phyloP scores from a whole-genome alignment of 129 eudicot genomes.

The Artemisia tridentata region DNA sequence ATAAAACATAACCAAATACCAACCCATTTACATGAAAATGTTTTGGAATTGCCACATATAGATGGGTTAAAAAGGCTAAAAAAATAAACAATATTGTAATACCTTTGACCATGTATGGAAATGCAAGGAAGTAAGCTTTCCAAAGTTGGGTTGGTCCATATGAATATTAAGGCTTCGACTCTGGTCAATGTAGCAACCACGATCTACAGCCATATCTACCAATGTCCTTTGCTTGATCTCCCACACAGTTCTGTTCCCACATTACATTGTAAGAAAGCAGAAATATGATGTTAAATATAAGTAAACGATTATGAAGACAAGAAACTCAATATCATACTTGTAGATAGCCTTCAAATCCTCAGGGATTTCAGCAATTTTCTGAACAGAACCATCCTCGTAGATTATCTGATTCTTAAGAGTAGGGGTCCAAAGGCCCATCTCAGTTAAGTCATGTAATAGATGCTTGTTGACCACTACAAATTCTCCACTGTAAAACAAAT shows the following conservation, averaged over 20 bases:
- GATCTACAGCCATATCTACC: slow-evolving; percentile 98
- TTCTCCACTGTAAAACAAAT: slow-evolving; percentile 69
- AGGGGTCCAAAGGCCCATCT: slow-evolving; percentile 94
- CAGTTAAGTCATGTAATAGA: slow-evolving; percentile 84
- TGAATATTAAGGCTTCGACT: slow-evolving; percentile 93
- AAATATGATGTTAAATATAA: not conserved
- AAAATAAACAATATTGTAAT: not conserved
- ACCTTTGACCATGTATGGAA: slow-evolving; percentile 96
- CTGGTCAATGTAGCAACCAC: slow-evolving; percentile 97
- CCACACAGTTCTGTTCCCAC: slow-evolving; percentile 84
- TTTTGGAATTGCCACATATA: too few species aligned
- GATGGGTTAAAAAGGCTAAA: too few species aligned
- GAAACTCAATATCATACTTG: slow-evolving; percentile 50
- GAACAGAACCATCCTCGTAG: slow-evolving; percentile 87
- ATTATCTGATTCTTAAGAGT: slow-evolving; percentile 79
- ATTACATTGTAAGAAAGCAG: not conserved
- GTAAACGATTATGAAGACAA: not conserved
- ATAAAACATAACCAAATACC: too few species aligned
- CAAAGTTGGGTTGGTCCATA: slow-evolving; percentile 92
- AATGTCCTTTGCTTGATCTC: slow-evolving; percentile 87
- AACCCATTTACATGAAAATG: too few species aligned
- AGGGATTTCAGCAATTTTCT: slow-evolving; percentile 75
- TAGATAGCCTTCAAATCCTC: slow-evolving; percentile 58
- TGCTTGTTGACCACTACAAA: slow-evolving; percentile 98
- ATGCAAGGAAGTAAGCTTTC: slow-evolving; percentile 89